These are phyloP conservation scores for Malassezia brasiliensis DNA, from an alignment of 1,284 basidiomycete genomes.

Conservation along the genomic window DNA sequence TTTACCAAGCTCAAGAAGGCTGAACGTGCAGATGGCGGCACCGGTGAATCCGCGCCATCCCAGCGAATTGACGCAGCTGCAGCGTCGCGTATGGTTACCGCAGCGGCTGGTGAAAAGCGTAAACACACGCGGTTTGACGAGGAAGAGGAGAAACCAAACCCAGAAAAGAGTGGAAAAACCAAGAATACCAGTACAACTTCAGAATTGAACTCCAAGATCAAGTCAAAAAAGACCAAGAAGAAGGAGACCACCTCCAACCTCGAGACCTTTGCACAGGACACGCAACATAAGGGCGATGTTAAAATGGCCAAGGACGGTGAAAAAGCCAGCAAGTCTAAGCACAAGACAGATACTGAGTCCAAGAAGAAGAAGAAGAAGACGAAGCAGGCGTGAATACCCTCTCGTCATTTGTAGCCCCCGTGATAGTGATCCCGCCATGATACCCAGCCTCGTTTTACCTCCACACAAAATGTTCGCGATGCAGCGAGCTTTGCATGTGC, in stretches of 20 bases:
- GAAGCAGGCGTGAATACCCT: not conserved
- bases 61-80: constrained; percentile 4
- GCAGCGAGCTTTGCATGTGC: no score
- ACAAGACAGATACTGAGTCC: not conserved
- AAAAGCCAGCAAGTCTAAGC: not conserved
- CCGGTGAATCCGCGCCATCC: not conserved
- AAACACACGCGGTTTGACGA: constrained; percentile 15
- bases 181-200: no score
- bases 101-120: not conserved
- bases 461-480: not conserved
- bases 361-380: not conserved
- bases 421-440: not conserved
- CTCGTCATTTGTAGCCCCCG: no score
- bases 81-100: constrained; percentile 4
- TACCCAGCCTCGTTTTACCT: not conserved
- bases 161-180: no score
- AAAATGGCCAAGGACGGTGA: no score
- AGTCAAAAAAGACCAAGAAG: not conserved
- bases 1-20: constrained; percentile 14
- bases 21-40: not conserved
- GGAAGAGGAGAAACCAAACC: not conserved
- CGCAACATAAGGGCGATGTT: no score
- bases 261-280: no score
- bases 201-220: not conserved
- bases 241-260: no score